Evolutionary conservation across 2,329 filamentous ascomycete genomes (phyloP), one percentile per base, ranked within the genome.

Genomic region (Colletotrichum sp.): DNA sequence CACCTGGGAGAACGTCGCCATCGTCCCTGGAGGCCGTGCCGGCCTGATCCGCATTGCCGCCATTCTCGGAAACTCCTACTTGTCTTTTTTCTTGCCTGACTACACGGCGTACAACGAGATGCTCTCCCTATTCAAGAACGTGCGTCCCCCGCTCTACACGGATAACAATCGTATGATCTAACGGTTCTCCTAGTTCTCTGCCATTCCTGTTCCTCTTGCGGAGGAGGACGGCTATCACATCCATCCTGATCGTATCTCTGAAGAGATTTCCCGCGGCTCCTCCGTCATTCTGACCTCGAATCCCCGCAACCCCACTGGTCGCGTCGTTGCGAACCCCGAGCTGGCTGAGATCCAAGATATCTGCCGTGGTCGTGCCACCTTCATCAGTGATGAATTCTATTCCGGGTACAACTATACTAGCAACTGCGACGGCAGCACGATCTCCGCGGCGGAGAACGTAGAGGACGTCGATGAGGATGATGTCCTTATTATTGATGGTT

Each of bases 41-140:
- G 96, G 96, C 65, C 88, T 99, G 86, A 98, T 98, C 83, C 92
- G 96, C 80, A 98, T 99, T 83, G 96, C 96, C 24, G 96, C 96
- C 67, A 96, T 99, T 8, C 87, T 99, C 80, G 96, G 96, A 78
- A 98, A 98, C 84, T 93, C 96, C 71, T 98, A 98, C 82, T 89
- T 98, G 78, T 95, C 94, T 57, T 98, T 98, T 90, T 98, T 98
- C 86, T 95, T 98, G 82, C 95, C 95, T 61, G 94, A 98, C 84
- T 98, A 98, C 87, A 98, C 96, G 5, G 96, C 96, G 3, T 99
- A 99, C 89, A 98, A 98, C 82, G 96, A 98, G 88, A 98, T 99
- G 96, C 87, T 98, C 87, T 95, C 93, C 74, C 88, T 98, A 75
- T 98, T 99, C 90, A 96, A 95, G 87, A 98, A 98, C 85, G 92